Base-by-base conservation (phyloP, 108 stramenopile species). In the Conticribra guillardii region DNA sequence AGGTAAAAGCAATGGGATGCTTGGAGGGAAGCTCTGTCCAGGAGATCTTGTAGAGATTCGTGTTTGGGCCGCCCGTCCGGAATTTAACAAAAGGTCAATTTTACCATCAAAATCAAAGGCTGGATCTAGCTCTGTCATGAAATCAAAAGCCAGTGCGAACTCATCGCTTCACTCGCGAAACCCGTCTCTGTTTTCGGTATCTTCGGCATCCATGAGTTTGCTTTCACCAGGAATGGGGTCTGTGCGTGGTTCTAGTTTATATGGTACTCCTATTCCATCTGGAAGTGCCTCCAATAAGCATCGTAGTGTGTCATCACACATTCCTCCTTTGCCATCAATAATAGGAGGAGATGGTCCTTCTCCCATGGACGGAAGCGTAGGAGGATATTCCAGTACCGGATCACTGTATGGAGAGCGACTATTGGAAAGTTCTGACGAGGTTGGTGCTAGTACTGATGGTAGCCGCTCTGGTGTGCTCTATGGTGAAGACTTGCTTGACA, bases 31-130 rank as follows among this genome's bases (percentile, higher is more conserved):
- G 11, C 67, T 74, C 23, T 57, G 55, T 58, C 67, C 83, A 0
- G 80, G 79, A 56, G 78, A 92, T 66, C 76, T 89, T 53, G 86
- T 95, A 28, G 90, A 92, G 76, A 90, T 95, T 32, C 76, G 89
- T 48, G 89, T 95, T 34, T 95, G 93, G 93, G 84, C 85, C 76
- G 73, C 81, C 33, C 71, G 65, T 55, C 66, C 64, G 15, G 61
- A 70, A 55, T 31, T 69, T 61, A 60, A 29, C 18, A 3, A 26
- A 29, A 54, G 27, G 18, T 24, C 21, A 34, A 45, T 28, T 22
- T 41, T 11, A 11, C 5, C 67, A 48, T 16, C 75, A 23, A 67
- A 60, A 11, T 17, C 59, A 11, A 71, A 60, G 22, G 8, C 52
- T 22, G 41, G 28, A n/a, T 34, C 69, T 17, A 41, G 31, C 9